Evolutionary conservation across 768 basidiomycete genomes (phyloP).

Genomic region (Sporobolomyces pararoseus): DNA sequence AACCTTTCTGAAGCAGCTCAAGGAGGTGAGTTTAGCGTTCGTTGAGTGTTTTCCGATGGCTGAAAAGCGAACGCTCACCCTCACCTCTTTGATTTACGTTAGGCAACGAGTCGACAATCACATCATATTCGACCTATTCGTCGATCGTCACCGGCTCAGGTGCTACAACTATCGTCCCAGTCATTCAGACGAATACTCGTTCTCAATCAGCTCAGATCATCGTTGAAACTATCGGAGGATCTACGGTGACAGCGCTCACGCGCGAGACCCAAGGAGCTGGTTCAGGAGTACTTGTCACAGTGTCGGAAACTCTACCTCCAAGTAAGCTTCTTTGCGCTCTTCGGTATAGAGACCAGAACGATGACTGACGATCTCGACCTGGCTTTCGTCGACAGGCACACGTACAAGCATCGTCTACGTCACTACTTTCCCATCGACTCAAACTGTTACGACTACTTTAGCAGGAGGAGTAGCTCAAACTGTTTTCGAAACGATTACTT

Average conservation of each 20-base stretch:
- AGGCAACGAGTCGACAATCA: constrained; percentile 7
- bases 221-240: constrained; percentile 14
- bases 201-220: background rate
- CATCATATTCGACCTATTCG: constrained; percentile 12
- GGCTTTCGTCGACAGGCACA: too few species aligned
- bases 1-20: background rate
- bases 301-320: constrained; percentile 14
- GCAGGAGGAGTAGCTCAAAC: constrained; percentile 1
- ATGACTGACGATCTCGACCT: background rate
- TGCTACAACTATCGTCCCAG: constrained; percentile 7
- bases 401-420: constrained; percentile 13
- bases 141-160: constrained; percentile 7
- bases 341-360: background rate
- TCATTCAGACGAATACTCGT: background rate
- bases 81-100: too few species aligned
- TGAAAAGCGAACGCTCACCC: too few species aligned
- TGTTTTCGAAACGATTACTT: constrained; percentile 11
- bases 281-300: constrained; percentile 15
- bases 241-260: background rate
- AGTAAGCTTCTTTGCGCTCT: background rate
- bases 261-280: background rate
- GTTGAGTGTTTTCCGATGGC: too few species aligned
- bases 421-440: constrained; percentile 28
- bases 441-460: constrained; percentile 28
- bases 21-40: background rate